phyloP scores from a whole-genome alignment of 2,329 filamentous ascomycete species.

The Paecilomyces sp. region DNA sequence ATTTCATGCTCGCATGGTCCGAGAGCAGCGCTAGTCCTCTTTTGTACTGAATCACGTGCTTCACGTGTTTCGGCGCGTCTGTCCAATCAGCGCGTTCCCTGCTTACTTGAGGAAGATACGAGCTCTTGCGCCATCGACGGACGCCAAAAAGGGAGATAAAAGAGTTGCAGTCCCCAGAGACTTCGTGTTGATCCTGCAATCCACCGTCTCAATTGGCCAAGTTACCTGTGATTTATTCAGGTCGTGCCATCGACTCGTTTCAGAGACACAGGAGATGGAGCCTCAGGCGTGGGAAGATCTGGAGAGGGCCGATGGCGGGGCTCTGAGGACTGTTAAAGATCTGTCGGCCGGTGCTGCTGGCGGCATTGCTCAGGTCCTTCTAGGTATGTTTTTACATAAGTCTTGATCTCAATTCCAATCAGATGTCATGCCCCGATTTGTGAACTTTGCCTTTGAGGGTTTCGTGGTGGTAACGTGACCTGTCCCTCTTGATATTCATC shows the following conservation, averaged over 20 bases:
- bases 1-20: constrained; percentile 5
- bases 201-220: background rate
- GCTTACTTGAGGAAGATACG: background rate
- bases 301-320: constrained; percentile 28
- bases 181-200: background rate
- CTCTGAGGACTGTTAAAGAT: constrained; percentile 70
- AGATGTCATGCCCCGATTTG: background rate
- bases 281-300: constrained; percentile 24
- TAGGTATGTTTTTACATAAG: constrained; percentile 57
- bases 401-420: background rate
- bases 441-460: background rate
- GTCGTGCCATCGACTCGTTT: background rate
- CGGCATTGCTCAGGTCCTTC: constrained; percentile 85
- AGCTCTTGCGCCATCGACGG: constrained; percentile 12
- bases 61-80: constrained; percentile 26
- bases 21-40: background rate
- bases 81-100: constrained; percentile 21
- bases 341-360: constrained; percentile 84
- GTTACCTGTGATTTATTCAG: background rate
- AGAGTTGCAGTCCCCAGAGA: background rate
- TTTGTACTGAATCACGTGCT: constrained; percentile 16
- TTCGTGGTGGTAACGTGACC: background rate
- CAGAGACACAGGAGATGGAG: constrained; percentile 12
- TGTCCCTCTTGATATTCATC: background rate
- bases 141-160: constrained; percentile 12